Conservation (phyloP, 306 rosid species). For the Gastrolobium bilobum region DNA sequence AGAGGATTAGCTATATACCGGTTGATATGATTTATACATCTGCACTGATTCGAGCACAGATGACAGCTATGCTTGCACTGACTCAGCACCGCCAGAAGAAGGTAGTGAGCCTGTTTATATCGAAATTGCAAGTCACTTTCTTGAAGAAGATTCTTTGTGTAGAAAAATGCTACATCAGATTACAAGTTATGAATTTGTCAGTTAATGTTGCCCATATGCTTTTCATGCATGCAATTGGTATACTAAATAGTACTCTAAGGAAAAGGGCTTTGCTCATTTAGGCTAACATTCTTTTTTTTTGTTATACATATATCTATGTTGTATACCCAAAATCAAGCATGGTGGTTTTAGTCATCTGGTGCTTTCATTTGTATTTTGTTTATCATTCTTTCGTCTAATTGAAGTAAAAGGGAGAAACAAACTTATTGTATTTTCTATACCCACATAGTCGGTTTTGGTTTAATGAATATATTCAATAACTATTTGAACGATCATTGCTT, state of each 20-base stretch:
- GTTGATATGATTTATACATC: constrained; percentile 88
- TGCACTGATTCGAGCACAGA: constrained; percentile 85
- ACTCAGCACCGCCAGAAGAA: constrained; percentile 84
- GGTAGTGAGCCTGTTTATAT: constrained; percentile 52
- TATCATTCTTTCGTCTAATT: not conserved
- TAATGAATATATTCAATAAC: not conserved
- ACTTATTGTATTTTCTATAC: constrained; percentile 3
- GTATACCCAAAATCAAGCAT: constrained; percentile 10
- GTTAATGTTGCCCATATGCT: not conserved
- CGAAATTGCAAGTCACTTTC: not conserved
- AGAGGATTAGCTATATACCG: constrained; percentile 91
- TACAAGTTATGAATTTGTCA: not conserved
- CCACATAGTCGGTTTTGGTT: not conserved
- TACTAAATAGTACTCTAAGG: not conserved
- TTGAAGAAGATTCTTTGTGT: constrained; percentile 14
- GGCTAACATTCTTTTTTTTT: not conserved
- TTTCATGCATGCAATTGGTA: constrained; percentile 5
- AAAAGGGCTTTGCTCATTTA: constrained; percentile 27
- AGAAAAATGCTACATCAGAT: not conserved
- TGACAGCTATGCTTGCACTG: constrained; percentile 99
- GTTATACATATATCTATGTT: constrained; percentile 9
- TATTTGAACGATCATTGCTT: not conserved
- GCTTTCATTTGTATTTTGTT: constrained; percentile 8
- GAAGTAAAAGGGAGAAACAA: not conserved
- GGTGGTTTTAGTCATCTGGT: not conserved